Evolutionary conservation across 1,284 basidiomycete species (phyloP).

Genomic region (Ceratobasidium sp.): DNA sequence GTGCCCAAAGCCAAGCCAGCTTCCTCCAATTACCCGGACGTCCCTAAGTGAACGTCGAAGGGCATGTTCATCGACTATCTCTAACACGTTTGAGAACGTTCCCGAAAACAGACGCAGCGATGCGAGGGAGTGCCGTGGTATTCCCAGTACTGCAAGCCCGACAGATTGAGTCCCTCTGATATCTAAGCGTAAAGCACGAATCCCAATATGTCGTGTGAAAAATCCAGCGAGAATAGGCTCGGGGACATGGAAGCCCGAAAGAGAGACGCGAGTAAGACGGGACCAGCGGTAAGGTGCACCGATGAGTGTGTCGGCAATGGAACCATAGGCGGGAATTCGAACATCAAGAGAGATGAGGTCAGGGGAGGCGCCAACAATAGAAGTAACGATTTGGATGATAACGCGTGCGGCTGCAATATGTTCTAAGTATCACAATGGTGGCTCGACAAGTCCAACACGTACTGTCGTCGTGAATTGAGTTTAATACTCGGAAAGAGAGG

Average conservation of each 20-base stretch:
- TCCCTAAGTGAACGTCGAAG: conserved; percentile 26
- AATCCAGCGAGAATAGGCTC: conserved; percentile 32
- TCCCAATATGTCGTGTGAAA: conserved; percentile 21
- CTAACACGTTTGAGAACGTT: conserved; percentile 26
- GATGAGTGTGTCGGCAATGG: conserved; percentile 17
- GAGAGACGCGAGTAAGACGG: conserved; percentile 17
- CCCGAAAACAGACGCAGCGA: conserved; percentile 27
- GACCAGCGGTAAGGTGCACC: conserved; percentile 32
- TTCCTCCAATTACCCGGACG: conserved; percentile 31
- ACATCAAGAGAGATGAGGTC: conserved; percentile 25
- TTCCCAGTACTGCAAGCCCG: conserved; percentile 21
- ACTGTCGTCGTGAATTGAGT: conserved; percentile 37
- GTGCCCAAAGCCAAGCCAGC: conserved; percentile 35
- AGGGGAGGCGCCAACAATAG: conserved; percentile 31
- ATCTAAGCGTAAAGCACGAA: conserved; percentile 31
- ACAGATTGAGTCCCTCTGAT: conserved; percentile 32
- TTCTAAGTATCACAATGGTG: background rate
- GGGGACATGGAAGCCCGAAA: conserved; percentile 31
- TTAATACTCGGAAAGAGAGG: conserved; percentile 34
- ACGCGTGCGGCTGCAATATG: conserved; percentile 3
- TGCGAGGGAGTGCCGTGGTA: conserved; percentile 29
- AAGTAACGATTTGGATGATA: conserved; percentile 22
- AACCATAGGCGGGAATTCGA: conserved; percentile 33
- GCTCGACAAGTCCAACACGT: background rate
- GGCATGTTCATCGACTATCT: conserved; percentile 33